phyloP scores from a whole-genome alignment of 1,284 basidiomycete genomes.

The Neotropicomus parvogracilis region DNA sequence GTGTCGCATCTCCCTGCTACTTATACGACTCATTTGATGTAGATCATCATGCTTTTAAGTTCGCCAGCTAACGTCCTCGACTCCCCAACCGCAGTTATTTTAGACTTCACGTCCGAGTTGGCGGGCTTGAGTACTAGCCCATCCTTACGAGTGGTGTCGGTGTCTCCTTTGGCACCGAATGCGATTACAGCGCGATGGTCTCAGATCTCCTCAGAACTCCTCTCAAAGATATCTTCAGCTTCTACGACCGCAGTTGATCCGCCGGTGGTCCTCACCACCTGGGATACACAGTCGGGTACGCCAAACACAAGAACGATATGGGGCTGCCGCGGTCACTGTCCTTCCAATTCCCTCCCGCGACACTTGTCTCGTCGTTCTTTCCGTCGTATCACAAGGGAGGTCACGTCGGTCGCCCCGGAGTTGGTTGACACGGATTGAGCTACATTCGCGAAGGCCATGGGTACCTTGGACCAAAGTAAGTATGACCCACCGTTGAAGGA shows the following conservation, averaged over 20 bases:
- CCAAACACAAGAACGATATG: slow-evolving; percentile 19
- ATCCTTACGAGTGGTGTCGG: too few species aligned
- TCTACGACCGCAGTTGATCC: too few species aligned
- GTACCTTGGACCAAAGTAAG: slow-evolving; percentile 31
- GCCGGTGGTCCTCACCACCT: slow-evolving; percentile 21
- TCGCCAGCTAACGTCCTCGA: too few species aligned
- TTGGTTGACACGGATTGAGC: slow-evolving; percentile 18
- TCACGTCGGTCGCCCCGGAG: slow-evolving; percentile 27
- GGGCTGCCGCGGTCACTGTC: slow-evolving; percentile 7
- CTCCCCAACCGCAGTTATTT: too few species aligned
- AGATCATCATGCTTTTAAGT: too few species aligned
- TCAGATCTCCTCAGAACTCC: too few species aligned
- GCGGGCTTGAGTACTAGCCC: too few species aligned
- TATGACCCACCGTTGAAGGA: neutral
- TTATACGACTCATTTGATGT: too few species aligned
- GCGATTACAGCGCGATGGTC: too few species aligned
- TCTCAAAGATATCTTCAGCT: too few species aligned
- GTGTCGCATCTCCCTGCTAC: neutral
- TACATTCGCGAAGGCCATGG: slow-evolving; percentile 31
- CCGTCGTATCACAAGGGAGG: slow-evolving; percentile 11
- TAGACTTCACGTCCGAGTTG: too few species aligned
- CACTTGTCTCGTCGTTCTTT: slow-evolving; percentile 23
- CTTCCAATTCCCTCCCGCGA: slow-evolving; percentile 22
- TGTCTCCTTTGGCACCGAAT: too few species aligned
- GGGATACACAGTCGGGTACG: slow-evolving; percentile 25